Evolutionary conservation across 225 moss, liverwort and hornwort genomes (phyloP), one percentile per base, ranked within the genome.

Genomic region (Antitrichia curtipendula): DNA sequence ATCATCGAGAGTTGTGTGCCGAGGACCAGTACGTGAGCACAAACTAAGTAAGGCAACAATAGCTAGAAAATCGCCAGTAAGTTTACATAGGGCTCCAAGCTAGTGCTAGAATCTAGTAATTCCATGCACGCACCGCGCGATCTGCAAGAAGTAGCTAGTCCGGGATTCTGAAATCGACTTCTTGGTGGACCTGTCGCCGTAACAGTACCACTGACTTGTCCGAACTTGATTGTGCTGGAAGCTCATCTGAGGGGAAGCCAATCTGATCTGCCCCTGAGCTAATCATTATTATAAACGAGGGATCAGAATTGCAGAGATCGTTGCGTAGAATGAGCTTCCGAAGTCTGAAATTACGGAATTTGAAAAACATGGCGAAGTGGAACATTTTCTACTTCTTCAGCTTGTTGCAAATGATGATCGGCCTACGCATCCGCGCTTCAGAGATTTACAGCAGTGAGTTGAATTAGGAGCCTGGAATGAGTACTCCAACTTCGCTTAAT

Each of bases 381-480:
- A 82, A 84, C 49, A 36, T 75, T 54, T n/a, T 82, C 70, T 60
- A 65, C 61, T 71, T 82, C 43, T 57, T 86, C 31, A 60, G 49
- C 61, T 52, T 88, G 73, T 32, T 91, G 86, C 93, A 66, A 78
- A 66, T 54, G 27, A 82, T 89, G 78, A 17, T 88, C 41, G 52
- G 76, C 60, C 53, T 56, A 2, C 31, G 66, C 56, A 74, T 78
- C 78, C 78, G 68, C 50, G 90, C 93, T 23, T 45, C 81, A 40
- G 84, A 89, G 84, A 88, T 93, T 81, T 91, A 78, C 57, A 28
- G 88, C 18, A 85, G 93, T 93, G 74, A 91, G 91, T 87, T 84
- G 62, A 57, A 68, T 56, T 32, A 22, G 31, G 18, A 56, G 21
- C 57, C 57, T 84, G 41, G 24, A 73, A 23, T 75, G 31, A 45